Percentiles rank a stretch among this genome's conserved stretches.
Conservation (phyloP, 2,329 filamentous ascomycete genomes). For the Fusarium camptoceras region DNA sequence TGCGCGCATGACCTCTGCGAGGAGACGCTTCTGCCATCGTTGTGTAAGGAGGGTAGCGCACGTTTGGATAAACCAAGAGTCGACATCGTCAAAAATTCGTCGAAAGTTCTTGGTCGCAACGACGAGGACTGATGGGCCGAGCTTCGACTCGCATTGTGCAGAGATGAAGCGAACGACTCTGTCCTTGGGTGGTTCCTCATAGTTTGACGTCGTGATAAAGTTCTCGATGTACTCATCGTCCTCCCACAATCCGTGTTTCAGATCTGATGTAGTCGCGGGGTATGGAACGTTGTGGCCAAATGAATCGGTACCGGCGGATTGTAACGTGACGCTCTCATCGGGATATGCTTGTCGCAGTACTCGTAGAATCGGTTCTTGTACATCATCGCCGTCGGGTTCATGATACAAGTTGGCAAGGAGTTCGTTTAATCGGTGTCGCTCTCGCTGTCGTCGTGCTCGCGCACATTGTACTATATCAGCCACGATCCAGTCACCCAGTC, state of each 20-base stretch:
- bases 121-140: slow-evolving; percentile 50
- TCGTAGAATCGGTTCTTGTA: slow-evolving; percentile 43
- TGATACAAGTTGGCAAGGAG: slow-evolving; percentile 46
- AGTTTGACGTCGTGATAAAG: slow-evolving; percentile 52
- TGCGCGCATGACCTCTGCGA: slow-evolving; percentile 56
- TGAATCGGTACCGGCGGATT: slow-evolving; percentile 39
- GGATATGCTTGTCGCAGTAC: slow-evolving; percentile 52
- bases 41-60: slow-evolving; percentile 55
- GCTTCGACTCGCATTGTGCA: slow-evolving; percentile 50
- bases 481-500: slow-evolving; percentile 51
- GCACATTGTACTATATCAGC: slow-evolving; percentile 56
- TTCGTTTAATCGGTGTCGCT: slow-evolving; percentile 54
- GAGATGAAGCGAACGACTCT: slow-evolving; percentile 53
- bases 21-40: slow-evolving; percentile 52
- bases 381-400: slow-evolving; percentile 33
- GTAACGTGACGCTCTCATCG: slow-evolving; percentile 46
- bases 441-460: slow-evolving; percentile 53
- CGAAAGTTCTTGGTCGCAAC: slow-evolving; percentile 57
- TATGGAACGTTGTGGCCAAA: slow-evolving; percentile 46
- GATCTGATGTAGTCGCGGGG: slow-evolving; percentile 43
- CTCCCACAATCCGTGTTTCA: slow-evolving; percentile 58
- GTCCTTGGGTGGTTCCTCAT: slow-evolving; percentile 45
- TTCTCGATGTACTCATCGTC: slow-evolving; percentile 55
- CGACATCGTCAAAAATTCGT: slow-evolving; percentile 59
- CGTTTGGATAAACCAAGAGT: slow-evolving; percentile 58